Evolutionary conservation across 805 yeast species (phyloP), one percentile per base, ranked within the genome.

Genomic region (Cyberlindnera bimundalis): DNA sequence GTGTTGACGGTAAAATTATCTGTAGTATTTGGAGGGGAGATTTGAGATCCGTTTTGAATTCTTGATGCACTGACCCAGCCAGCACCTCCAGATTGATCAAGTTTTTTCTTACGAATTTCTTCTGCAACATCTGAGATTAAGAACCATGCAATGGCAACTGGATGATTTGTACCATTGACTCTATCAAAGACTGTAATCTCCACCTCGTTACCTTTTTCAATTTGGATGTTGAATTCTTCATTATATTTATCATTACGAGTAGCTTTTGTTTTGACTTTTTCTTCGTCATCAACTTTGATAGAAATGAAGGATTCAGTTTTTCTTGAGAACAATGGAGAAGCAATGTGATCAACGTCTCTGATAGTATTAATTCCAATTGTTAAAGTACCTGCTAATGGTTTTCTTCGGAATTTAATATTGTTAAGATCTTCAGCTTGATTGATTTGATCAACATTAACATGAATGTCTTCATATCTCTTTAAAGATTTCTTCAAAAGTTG

Each of bases 131-230:
- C 99, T 4, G 95, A 81, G 21, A 93, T 70, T 27, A 91, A 75
- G 20, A 91, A 73, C 99, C 99, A 93, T 53, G 84, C 78, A 28
- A 93, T 72, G 8, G 96, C 99, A 7, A 93, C 96, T 0, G 99
- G 98, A 8, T 73, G 66, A 36, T 70, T 74, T 43, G 71, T 78
- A 28, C 85, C 85, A 33, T 24, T 36, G 20, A 68, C 64, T 52
- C 81, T 82, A 60, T 93, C 99, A 61, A 83, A 89, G 5, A 93
- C 87, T 2, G 90, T 78, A 43, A 93, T 70, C 55, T 90, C 96
- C 32, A 90, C 73, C 65, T 93, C 99, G 57, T 91, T 87, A 20
- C 96, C 96, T 60, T 83, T 87, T 45, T 86, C 96, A 30, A 93
- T 84, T 28, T 78, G 79, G 42, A 93, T 75, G 39, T 76, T 76